A percentile compares a stretch with the other conserved stretches of the same genome.
Evolutionary conservation across 306 rosid genomes (phyloP).

Genomic region (Pueraria montana): DNA sequence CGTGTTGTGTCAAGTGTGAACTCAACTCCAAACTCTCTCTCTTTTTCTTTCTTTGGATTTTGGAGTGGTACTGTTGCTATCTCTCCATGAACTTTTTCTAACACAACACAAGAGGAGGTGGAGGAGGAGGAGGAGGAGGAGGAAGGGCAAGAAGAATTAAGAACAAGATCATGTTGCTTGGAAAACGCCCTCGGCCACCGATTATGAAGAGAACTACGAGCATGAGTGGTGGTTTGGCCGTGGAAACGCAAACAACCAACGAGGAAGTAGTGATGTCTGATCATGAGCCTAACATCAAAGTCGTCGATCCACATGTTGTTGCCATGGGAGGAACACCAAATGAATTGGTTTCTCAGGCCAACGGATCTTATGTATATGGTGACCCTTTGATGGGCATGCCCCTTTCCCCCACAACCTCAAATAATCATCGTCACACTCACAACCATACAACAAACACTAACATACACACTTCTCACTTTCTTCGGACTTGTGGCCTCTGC

Average conservation of each 20-base stretch:
- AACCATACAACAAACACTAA: constrained; percentile 41
- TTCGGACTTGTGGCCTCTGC: constrained; percentile 79
- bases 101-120: not conserved
- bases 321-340: not conserved
- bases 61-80: not conserved
- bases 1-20: not conserved
- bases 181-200: constrained; percentile 72
- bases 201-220: constrained; percentile 75
- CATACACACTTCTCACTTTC: constrained; percentile 67
- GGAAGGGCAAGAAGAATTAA: not conserved
- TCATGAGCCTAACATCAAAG: too few species aligned
- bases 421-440: not conserved
- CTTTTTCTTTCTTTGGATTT: not conserved
- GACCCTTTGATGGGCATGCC: constrained; percentile 8
- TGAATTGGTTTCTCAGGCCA: not conserved
- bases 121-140: not conserved
- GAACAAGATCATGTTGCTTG: constrained; percentile 62
- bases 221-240: constrained; percentile 66
- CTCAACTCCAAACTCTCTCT: constrained; percentile 29
- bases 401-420: constrained; percentile 56
- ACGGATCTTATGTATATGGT: not conserved
- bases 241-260: constrained; percentile 48
- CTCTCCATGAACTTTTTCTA: not conserved
- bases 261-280: constrained; percentile 24
- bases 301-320: not conserved